Evolutionary conservation across 305 asterid species (phyloP).

Genomic region (Fraxinus paxiana): DNA sequence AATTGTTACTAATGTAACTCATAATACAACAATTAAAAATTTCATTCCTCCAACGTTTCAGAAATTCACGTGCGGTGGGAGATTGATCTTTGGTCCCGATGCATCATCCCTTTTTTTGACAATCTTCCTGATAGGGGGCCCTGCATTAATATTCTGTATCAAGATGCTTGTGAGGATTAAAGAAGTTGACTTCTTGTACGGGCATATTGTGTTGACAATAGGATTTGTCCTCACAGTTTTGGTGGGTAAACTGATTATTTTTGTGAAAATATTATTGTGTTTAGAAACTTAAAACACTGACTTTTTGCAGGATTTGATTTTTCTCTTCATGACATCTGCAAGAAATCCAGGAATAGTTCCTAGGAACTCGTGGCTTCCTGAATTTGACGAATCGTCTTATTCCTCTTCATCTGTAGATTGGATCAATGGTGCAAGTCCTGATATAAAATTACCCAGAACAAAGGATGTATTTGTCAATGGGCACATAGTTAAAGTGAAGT

Average conservation of each 20-base stretch:
- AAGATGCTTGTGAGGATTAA: constrained; percentile 28
- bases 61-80: constrained; percentile 54
- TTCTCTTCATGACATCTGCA: constrained; percentile 76
- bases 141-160: constrained; percentile 39
- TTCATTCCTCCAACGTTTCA: constrained; percentile 26
- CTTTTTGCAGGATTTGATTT: constrained; percentile 55
- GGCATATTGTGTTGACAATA: constrained; percentile 37
- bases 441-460: constrained; percentile 60
- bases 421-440: constrained; percentile 46
- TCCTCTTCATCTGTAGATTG: constrained; percentile 56
- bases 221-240: constrained; percentile 57
- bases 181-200: constrained; percentile 37
- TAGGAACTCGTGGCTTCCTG: constrained; percentile 57
- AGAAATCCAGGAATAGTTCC: constrained; percentile 85
- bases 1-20: neutral
- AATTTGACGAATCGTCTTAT: constrained; percentile 33
- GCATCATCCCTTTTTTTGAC: constrained; percentile 37
- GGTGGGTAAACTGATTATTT: constrained; percentile 42
- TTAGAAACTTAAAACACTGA: constrained; percentile 8
- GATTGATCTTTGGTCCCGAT: constrained; percentile 45
- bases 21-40: neutral
- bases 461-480: constrained; percentile 72
- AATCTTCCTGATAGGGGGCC: constrained; percentile 35
- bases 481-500: constrained; percentile 62
- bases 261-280: neutral